Conservation (phyloP, 2,329 filamentous ascomycete species). For the Beauveria pseudobassiana region DNA sequence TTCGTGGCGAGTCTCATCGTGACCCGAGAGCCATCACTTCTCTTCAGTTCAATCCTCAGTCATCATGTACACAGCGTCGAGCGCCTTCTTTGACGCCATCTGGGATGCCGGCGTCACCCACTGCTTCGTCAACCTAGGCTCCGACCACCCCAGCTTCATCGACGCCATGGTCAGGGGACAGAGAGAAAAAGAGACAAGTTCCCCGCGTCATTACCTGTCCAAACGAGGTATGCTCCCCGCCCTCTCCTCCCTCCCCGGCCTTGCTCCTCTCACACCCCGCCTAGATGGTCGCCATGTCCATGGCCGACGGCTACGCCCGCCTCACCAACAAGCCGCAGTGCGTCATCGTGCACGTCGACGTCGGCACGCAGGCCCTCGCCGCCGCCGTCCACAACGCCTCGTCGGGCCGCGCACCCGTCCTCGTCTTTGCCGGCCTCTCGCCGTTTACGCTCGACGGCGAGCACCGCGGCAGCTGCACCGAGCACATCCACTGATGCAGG, state of each 20-base stretch:
- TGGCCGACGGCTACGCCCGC: conserved; percentile 75
- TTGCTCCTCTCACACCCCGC: neutral
- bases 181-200: conserved; percentile 58
- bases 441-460: conserved; percentile 74
- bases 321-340: conserved; percentile 65
- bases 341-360: conserved; percentile 75
- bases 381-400: conserved; percentile 76
- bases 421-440: conserved; percentile 72
- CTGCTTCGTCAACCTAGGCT: conserved; percentile 60
- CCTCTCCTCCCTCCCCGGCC: neutral
- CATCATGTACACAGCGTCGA: conserved; percentile 63
- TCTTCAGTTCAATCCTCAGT: neutral
- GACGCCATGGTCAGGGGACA: conserved; percentile 75
- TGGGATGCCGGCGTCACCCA: conserved; percentile 61
- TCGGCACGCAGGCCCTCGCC: conserved; percentile 71
- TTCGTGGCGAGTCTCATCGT: no score
- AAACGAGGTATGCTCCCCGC: conserved; percentile 52
- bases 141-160: conserved; percentile 68
- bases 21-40: neutral
- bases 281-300: conserved; percentile 77
- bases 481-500: conserved; percentile 84
- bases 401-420: conserved; percentile 63
- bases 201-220: conserved; percentile 69
- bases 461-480: conserved; percentile 67
- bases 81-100: conserved; percentile 75